These are phyloP conservation scores for Penicillium atrosanguineum DNA, from an alignment of 495 filamentous ascomycete species.

Conservation along the genomic window DNA sequence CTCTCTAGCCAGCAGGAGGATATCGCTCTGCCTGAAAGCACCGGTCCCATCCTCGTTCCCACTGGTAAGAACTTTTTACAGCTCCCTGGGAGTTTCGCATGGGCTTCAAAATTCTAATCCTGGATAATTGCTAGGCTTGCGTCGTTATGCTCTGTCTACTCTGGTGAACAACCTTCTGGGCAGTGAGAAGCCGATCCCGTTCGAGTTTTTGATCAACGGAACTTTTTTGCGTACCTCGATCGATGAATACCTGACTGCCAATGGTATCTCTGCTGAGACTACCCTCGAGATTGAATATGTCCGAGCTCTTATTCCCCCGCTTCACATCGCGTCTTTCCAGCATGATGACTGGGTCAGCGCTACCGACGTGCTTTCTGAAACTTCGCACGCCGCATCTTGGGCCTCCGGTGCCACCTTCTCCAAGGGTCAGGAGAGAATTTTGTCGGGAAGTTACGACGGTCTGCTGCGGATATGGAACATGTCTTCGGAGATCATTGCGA, in stretches of 20 bases:
- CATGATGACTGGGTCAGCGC: constrained; percentile 95
- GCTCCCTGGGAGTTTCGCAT: neutral
- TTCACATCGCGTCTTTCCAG: constrained; percentile 82
- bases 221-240: constrained; percentile 83
- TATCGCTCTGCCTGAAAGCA: constrained; percentile 58
- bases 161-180: constrained; percentile 90
- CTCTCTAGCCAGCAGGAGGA: constrained; percentile 57
- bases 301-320: constrained; percentile 81
- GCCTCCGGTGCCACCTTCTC: constrained; percentile 35
- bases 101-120: constrained; percentile 10
- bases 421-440: constrained; percentile 63
- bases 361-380: constrained; percentile 78
- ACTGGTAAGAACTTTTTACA: constrained; percentile 49
- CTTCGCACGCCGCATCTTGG: constrained; percentile 61
- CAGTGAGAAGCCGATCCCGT: constrained; percentile 74
- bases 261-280: constrained; percentile 85
- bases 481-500: constrained; percentile 73
- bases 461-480: constrained; percentile 83
- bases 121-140: constrained; percentile 56
- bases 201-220: constrained; percentile 94
- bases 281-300: constrained; percentile 90
- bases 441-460: constrained; percentile 91
- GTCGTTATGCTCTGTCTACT: constrained; percentile 86
- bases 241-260: constrained; percentile 79
- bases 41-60: constrained; percentile 61